phyloP scores from a whole-genome alignment of 2,329 filamentous ascomycete species.

The Colletotrichum sp. region DNA sequence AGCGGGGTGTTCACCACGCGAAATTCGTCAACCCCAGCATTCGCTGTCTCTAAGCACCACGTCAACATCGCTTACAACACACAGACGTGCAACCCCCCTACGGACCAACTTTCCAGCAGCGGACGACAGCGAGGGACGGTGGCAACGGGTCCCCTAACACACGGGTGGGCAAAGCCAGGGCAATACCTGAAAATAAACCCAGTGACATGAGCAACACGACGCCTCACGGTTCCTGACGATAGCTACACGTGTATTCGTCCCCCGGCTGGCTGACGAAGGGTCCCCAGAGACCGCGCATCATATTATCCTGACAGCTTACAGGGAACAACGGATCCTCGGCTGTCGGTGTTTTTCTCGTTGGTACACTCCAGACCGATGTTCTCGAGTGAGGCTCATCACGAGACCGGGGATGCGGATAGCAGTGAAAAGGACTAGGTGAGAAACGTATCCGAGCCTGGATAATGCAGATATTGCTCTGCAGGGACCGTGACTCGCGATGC shows the following conservation, averaged over 20 bases:
- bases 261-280: background rate
- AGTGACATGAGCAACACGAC: background rate
- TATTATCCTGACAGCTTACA: background rate
- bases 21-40: background rate
- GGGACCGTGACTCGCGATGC: background rate
- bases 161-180: background rate
- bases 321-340: background rate
- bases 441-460: background rate
- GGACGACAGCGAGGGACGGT: background rate
- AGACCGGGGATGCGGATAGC: background rate
- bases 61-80: background rate
- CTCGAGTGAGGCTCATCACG: background rate
- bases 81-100: background rate
- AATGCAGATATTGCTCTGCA: background rate
- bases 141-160: background rate
- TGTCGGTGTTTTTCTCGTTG: background rate
- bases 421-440: background rate
- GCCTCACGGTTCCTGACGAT: background rate
- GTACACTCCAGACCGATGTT: background rate
- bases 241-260: background rate
- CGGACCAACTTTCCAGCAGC: background rate
- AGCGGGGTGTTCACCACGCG: background rate
- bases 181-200: background rate
- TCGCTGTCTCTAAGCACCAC: background rate
- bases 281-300: background rate